phyloP scores from a whole-genome alignment of 306 rosid genomes.

The Alnus glutinosa region DNA sequence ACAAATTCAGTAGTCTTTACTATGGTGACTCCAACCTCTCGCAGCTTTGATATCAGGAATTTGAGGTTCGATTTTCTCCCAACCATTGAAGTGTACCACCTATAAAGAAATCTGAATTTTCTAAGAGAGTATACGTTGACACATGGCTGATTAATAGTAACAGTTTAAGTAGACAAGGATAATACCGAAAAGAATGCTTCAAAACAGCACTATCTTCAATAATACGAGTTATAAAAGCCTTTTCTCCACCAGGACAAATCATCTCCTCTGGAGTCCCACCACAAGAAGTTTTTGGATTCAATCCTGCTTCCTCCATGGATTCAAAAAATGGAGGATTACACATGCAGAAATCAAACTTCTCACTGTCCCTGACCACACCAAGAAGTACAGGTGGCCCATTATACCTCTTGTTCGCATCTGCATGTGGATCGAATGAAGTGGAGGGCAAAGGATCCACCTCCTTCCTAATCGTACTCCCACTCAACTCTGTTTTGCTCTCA shows the following conservation, averaged over 20 bases:
- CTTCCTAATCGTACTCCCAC: constrained; percentile 27
- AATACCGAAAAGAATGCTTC: constrained; percentile 65
- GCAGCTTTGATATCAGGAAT: constrained; percentile 60
- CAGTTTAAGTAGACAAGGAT: constrained; percentile 2
- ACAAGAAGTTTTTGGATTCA: constrained; percentile 83
- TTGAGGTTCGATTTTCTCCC: constrained; percentile 67
- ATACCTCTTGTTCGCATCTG: constrained; percentile 37
- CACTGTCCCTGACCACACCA: constrained; percentile 72
- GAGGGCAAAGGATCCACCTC: constrained; percentile 31
- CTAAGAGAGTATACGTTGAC: not conserved
- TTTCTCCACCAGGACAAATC: constrained; percentile 91
- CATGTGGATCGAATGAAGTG: constrained; percentile 36
- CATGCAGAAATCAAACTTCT: constrained; percentile 92
- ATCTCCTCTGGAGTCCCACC: constrained; percentile 82
- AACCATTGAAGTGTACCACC: constrained; percentile 90
- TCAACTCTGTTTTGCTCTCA: constrained; percentile 26
- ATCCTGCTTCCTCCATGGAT: constrained; percentile 84
- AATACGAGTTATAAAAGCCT: constrained; percentile 70
- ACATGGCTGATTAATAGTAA: not conserved
- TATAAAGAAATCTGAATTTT: constrained; percentile 25
- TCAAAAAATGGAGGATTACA: constrained; percentile 94
- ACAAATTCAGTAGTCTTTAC: constrained; percentile 92
- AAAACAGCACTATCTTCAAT: constrained; percentile 70
- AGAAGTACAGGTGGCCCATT: constrained; percentile 74
- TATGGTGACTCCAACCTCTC: constrained; percentile 74